These are phyloP conservation scores for Puccinia triticina DNA, from an alignment of 1,284 basidiomycete species.

Conservation along the genomic window DNA sequence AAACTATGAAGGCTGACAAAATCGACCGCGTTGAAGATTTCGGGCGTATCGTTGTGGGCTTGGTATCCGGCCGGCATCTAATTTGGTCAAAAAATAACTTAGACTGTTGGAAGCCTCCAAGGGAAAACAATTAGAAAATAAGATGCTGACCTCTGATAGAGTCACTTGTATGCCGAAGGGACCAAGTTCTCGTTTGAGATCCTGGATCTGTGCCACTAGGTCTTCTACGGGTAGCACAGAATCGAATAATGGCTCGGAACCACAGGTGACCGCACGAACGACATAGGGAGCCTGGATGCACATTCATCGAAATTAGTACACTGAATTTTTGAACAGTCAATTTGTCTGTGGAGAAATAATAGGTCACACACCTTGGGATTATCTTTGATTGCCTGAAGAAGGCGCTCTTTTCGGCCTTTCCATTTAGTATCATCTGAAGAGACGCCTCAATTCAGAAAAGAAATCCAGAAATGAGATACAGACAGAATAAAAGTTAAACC, in stretches of 20 bases:
- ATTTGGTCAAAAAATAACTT: too few relatives aligned
- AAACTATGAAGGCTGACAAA: constrained; percentile 71
- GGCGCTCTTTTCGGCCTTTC: constrained; percentile 66
- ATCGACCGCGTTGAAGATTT: constrained; percentile 69
- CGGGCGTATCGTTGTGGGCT: constrained; percentile 36
- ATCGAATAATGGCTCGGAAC: constrained; percentile 75
- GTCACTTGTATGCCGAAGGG: constrained; percentile 70
- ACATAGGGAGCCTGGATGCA: constrained; percentile 68
- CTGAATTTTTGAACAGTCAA: not conserved
- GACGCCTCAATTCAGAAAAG: not conserved
- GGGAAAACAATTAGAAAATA: not conserved
- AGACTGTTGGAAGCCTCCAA: too few relatives aligned
- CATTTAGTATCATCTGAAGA: constrained; percentile 63
- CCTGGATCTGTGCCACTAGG: constrained; percentile 67
- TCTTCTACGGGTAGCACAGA: constrained; percentile 64
- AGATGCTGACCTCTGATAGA: constrained; percentile 62
- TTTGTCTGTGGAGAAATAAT: not conserved
- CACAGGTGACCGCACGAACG: constrained; percentile 71
- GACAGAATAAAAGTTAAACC: not conserved
- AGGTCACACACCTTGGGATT: constrained; percentile 62
- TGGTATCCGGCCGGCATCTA: constrained; percentile 55
- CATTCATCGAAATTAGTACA: not conserved
- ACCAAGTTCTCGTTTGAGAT: constrained; percentile 65
- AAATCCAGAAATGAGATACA: not conserved
- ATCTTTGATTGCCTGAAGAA: constrained; percentile 67